These are phyloP conservation scores for Orobanche coerulescens DNA, from an alignment of 257 asterid genomes.

Conservation along the genomic window DNA sequence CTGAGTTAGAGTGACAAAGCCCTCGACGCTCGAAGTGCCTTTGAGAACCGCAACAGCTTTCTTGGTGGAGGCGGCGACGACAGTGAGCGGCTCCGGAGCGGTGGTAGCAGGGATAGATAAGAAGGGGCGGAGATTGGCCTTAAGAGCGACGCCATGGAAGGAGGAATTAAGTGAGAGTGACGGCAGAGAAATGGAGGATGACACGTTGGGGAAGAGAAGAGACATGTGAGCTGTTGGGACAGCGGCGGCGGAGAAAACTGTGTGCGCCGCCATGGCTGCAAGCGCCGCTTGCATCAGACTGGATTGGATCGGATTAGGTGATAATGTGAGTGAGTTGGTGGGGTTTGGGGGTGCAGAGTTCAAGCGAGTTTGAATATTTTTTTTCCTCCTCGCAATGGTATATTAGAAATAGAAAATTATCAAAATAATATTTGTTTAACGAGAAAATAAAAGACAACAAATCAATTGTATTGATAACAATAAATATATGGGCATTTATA, in stretches of 20 bases:
- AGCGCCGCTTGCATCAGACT: conserved; percentile 37
- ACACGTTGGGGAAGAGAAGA: conserved; percentile 32
- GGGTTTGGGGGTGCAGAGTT: no score
- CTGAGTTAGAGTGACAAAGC: conserved; percentile 82
- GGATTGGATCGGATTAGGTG: conserved; percentile 26
- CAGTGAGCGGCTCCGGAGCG: conserved; percentile 50
- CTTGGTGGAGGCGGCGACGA: conserved; percentile 67
- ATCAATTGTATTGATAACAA: no score
- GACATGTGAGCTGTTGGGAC: conserved; percentile 31
- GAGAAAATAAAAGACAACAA: no score
- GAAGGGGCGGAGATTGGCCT: conserved; percentile 39
- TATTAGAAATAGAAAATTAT: no score
- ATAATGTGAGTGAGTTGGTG: conserved; percentile 12
- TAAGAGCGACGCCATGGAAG: conserved; percentile 58
- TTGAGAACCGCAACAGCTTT: conserved; percentile 88
- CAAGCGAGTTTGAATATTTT: neutral
- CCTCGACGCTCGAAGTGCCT: conserved; percentile 80
- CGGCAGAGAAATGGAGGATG: conserved; percentile 29
- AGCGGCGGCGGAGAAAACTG: conserved; percentile 36
- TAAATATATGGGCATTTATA: no score
- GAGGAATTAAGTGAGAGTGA: conserved; percentile 42
- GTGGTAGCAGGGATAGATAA: conserved; percentile 36
- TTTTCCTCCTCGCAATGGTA: no score
- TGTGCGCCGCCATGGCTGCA: conserved; percentile 75
- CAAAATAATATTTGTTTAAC: no score